phyloP scores from a whole-genome alignment of 2,329 filamentous ascomycete genomes.

The Mycosphaerella arachidis region DNA sequence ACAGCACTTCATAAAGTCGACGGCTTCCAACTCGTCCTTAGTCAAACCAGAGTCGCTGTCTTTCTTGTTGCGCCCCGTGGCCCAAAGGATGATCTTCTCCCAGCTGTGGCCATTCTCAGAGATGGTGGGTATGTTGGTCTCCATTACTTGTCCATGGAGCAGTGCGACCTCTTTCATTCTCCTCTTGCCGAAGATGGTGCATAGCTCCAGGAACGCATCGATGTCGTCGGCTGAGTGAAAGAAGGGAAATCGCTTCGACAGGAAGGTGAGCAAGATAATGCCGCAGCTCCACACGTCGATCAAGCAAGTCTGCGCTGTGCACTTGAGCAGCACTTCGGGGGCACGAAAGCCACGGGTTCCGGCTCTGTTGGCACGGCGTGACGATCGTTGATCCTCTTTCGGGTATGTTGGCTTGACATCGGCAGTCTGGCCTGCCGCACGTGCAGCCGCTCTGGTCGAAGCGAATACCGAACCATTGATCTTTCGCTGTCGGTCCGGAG shows the following conservation, averaged over 20 bases:
- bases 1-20: constrained; percentile 66
- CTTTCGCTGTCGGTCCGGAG: constrained; percentile 56
- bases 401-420: constrained; percentile 63
- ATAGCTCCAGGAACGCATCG: constrained; percentile 95
- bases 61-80: constrained; percentile 65
- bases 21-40: constrained; percentile 65
- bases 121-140: constrained; percentile 88
- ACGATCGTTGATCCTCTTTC: constrained; percentile 82
- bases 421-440: constrained; percentile 20
- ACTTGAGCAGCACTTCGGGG: constrained; percentile 95
- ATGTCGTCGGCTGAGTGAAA: constrained; percentile 99
- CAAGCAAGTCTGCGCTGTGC: constrained; percentile 83
- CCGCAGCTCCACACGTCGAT: constrained; percentile 97
- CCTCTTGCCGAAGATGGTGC: constrained; percentile 82
- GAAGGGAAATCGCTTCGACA: constrained; percentile 90
- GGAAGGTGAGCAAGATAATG: constrained; percentile 92
- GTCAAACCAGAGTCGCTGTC: constrained; percentile 52
- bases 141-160: constrained; percentile 85
- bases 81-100: constrained; percentile 94
- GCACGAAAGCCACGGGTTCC: constrained; percentile 94
- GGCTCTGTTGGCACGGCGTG: constrained; percentile 85
- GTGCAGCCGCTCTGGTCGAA: constrained; percentile 39
- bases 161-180: constrained; percentile 79
- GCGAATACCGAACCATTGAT: constrained; percentile 57
- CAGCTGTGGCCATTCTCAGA: constrained; percentile 78